A percentile compares a stretch with the other conserved stretches of the same genome.
These are phyloP conservation scores for Trypanosoma platydactyli DNA, from an alignment of 208 protist genomes.

Conservation along the genomic window DNA sequence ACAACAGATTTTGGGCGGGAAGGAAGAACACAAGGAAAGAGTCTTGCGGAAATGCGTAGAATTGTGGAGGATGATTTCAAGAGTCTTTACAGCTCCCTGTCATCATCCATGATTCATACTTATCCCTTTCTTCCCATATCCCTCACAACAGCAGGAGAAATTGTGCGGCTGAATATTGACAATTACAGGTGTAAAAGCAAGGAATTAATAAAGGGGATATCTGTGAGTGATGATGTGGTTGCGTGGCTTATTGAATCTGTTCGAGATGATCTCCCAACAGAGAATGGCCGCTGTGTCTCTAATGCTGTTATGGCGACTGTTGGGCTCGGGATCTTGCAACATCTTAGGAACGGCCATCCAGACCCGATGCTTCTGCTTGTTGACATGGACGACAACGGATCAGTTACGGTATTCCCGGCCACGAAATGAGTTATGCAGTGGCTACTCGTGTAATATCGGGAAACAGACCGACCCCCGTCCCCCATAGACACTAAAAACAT, in stretches of 20 bases:
- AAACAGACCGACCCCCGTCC: too few species aligned
- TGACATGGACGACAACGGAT: constrained; percentile 21
- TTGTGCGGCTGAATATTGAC: constrained; percentile 40
- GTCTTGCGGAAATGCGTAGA: constrained; percentile 52
- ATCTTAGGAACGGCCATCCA: background rate
- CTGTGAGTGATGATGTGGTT: constrained; percentile 21
- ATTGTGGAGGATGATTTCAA: constrained; percentile 63
- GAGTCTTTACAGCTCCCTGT: constrained; percentile 44
- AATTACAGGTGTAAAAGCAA: constrained; percentile 36
- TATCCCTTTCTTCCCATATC: constrained; percentile 68
- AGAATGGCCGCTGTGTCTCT: constrained; percentile 29
- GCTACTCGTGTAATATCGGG: too few species aligned
- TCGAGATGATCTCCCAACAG: constrained; percentile 25
- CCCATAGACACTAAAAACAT: too few species aligned
- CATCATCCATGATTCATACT: constrained; percentile 56
- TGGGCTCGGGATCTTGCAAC: constrained; percentile 11
- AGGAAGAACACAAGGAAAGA: constrained; percentile 66
- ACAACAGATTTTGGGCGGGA: constrained; percentile 81
- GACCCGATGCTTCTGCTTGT: constrained; percentile 10
- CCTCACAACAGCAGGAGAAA: constrained; percentile 44
- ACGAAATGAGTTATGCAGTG: too few species aligned
- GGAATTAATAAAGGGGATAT: constrained; percentile 8
- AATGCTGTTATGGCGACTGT: constrained; percentile 21
- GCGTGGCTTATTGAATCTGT: constrained; percentile 29
- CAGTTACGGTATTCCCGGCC: constrained; percentile 8